A percentile compares a stretch with the other conserved stretches of the same genome.
These are phyloP conservation scores for Fusarium drepaniforme DNA, from an alignment of 2,329 filamentous ascomycete genomes.

Conservation along the genomic window DNA sequence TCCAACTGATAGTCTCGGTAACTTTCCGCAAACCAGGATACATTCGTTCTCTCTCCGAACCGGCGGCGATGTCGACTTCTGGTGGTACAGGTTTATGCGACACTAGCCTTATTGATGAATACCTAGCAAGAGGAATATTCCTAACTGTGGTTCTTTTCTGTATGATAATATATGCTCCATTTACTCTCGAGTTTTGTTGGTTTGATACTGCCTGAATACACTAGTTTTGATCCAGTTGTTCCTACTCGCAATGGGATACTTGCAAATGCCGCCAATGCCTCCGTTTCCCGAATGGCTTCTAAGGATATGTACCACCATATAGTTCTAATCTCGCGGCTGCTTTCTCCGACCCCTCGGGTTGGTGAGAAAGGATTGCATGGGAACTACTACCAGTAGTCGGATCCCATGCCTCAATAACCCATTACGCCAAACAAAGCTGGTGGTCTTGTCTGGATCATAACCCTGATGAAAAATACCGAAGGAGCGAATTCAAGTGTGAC, in stretches of 20 bases:
- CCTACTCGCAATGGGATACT: background rate
- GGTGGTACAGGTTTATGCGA: too few relatives aligned
- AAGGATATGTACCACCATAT: background rate
- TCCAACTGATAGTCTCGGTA: too few relatives aligned
- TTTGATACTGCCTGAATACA: background rate
- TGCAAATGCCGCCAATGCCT: background rate
- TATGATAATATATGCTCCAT: too few relatives aligned
- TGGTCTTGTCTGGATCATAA: background rate
- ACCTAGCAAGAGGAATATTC: too few relatives aligned
- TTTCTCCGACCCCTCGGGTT: too few relatives aligned
- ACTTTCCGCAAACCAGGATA: too few relatives aligned
- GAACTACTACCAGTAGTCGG: background rate
- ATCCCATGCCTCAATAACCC: background rate
- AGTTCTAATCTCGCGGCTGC: too few relatives aligned
- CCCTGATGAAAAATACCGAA: background rate
- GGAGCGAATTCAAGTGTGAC: background rate
- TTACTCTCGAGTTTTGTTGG: background rate
- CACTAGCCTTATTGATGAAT: too few relatives aligned
- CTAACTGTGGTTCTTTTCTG: too few relatives aligned
- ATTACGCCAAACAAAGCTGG: background rate
- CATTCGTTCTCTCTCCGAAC: too few relatives aligned
- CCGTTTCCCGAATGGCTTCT: background rate
- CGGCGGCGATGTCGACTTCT: too few relatives aligned
- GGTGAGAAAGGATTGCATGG: too few relatives aligned
- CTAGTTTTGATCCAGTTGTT: background rate